Conservation (phyloP, 352 stramenopile genomes). For the Pythium rishiriense region DNA sequence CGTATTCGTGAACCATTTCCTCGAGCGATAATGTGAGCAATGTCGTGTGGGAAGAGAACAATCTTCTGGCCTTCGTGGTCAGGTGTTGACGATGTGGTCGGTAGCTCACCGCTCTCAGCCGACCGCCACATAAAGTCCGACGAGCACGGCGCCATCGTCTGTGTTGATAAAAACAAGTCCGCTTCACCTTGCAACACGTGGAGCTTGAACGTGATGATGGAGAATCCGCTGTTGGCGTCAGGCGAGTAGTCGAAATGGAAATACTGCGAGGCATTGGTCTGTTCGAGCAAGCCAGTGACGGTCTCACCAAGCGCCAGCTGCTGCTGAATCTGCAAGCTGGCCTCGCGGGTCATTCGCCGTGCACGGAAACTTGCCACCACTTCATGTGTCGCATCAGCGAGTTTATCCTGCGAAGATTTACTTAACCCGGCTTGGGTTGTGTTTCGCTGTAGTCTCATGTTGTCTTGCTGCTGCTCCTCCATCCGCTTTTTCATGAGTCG, state of each 20-base stretch:
- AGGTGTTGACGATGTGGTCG: background rate
- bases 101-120: conserved; percentile 1
- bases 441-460: conserved; percentile 30
- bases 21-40: conserved; percentile 27
- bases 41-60: conserved; percentile 57
- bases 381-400: background rate
- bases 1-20: conserved; percentile 7
- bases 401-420: background rate
- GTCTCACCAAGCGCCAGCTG: conserved; percentile 55
- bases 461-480: conserved; percentile 54
- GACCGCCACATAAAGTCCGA: conserved; percentile 75
- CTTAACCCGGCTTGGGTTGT: background rate
- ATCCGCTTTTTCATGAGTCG: conserved; percentile 64
- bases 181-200: conserved; percentile 45
- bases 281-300: conserved; percentile 30
- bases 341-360: conserved; percentile 56
- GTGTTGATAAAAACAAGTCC: conserved; percentile 66
- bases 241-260: conserved; percentile 59
- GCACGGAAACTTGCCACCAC: conserved; percentile 42
- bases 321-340: conserved; percentile 45
- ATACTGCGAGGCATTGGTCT: conserved; percentile 31
- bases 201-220: conserved; percentile 66
- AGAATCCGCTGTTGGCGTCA: conserved; percentile 6
- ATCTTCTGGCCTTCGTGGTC: conserved; percentile 39
- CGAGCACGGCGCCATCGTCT: conserved; percentile 61